Evolutionary conservation across 768 basidiomycete species (phyloP).

Genomic region (Lentinula lateritia): DNA sequence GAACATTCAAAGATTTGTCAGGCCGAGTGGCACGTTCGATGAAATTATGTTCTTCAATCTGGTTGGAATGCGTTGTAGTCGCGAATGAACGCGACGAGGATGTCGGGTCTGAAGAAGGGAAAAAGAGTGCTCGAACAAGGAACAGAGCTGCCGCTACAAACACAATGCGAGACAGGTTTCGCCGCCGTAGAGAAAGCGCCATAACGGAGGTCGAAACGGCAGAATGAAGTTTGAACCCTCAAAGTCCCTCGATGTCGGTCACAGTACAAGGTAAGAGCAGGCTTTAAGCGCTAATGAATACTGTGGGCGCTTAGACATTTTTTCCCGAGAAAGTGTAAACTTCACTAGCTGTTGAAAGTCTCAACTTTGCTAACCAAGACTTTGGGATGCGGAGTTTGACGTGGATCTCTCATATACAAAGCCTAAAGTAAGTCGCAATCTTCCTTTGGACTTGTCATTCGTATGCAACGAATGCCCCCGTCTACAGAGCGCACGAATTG

Average conservation of each 20-base stretch:
- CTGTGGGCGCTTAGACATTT: not conserved
- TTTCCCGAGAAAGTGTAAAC: too few relatives aligned
- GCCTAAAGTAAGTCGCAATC: too few relatives aligned
- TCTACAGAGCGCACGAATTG: too few relatives aligned
- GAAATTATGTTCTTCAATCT: constrained; percentile 48
- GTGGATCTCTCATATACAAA: too few relatives aligned
- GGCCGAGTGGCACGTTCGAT: constrained; percentile 49
- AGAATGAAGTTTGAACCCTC: not conserved
- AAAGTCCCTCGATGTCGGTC: not conserved
- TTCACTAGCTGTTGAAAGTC: too few relatives aligned
- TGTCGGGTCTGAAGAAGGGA: constrained; percentile 20
- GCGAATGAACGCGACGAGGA: constrained; percentile 17
- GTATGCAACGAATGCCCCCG: too few relatives aligned
- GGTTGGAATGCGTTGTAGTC: constrained; percentile 21
- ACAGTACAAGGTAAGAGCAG: too few relatives aligned
- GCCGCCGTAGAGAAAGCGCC: constrained; percentile 41
- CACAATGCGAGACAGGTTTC: constrained; percentile 40
- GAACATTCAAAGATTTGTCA: constrained; percentile 83
- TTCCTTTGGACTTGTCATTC: too few relatives aligned
- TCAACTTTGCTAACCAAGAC: too few relatives aligned
- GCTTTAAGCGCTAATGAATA: not conserved
- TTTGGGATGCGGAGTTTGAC: too few relatives aligned
- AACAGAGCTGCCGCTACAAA: constrained; percentile 28
- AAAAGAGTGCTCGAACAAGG: constrained; percentile 26
- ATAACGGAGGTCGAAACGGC: constrained; percentile 17